A percentile compares a stretch with the other conserved stretches of the same genome.
Conservation (phyloP, 176 grass and related monocot species). For the Hyparrhenia diplandra region DNA sequence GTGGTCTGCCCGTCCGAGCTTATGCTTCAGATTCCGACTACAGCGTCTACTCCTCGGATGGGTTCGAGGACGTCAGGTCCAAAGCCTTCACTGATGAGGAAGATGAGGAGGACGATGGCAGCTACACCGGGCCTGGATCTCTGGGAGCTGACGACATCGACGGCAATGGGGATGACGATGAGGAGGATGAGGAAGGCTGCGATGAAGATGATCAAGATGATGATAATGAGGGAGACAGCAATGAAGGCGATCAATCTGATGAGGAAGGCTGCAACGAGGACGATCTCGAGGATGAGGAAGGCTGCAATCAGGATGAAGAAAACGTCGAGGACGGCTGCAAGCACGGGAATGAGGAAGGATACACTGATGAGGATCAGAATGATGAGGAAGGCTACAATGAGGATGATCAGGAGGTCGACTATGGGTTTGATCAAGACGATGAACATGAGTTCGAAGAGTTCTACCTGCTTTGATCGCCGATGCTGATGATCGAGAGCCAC, state of each 20-base stretch:
- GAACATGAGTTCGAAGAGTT: neutral
- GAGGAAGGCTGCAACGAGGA: neutral
- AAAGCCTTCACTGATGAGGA: neutral
- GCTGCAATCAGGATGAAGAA: too few species aligned
- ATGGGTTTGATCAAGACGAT: neutral
- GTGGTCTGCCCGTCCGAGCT: neutral
- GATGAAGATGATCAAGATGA: neutral
- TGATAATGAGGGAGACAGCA: neutral
- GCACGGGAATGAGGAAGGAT: neutral
- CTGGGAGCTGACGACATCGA: neutral
- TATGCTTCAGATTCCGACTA: constrained; percentile 22
- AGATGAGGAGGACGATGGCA: neutral
- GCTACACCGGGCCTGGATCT: neutral
- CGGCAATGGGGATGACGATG: neutral
- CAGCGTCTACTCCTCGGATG: neutral
- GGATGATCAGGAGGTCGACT: neutral
- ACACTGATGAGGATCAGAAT: neutral
- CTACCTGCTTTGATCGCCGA: neutral
- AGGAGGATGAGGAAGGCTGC: neutral
- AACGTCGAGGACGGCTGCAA: neutral
- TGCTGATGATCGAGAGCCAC: neutral
- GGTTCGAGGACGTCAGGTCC: neutral
- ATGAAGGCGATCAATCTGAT: neutral
- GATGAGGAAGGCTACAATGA: neutral
- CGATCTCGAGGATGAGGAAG: neutral